Conservation (phyloP, 768 basidiomycete genomes). For the Suillus paluster region DNA sequence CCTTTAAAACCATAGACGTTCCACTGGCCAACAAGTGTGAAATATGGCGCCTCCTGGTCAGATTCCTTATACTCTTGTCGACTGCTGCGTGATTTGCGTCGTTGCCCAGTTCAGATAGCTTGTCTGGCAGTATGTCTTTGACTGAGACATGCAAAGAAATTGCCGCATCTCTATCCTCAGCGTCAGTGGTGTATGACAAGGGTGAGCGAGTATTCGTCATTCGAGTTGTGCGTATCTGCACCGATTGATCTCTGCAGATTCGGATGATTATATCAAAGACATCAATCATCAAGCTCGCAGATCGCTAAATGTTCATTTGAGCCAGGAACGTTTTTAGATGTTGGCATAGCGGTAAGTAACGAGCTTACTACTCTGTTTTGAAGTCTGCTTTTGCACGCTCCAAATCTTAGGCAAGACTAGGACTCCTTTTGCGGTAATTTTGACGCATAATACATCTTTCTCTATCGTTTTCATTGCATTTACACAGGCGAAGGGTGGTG, state of each 20-base stretch:
- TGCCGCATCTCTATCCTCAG: not conserved
- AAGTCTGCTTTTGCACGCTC: slow-evolving; percentile 9
- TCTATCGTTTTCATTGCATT: slow-evolving; percentile 27
- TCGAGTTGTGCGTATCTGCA: not conserved
- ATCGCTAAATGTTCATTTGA: not conserved
- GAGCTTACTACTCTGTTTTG: not conserved
- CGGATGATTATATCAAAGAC: not conserved
- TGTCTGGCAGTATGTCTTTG: not conserved
- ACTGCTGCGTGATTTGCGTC: not conserved
- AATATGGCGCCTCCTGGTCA: not conserved
- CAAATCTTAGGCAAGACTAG: slow-evolving; percentile 45
- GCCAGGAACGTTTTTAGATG: not conserved
- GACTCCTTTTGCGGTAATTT: slow-evolving; percentile 31
- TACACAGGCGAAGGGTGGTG: slow-evolving; percentile 59
- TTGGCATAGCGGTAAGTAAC: not conserved
- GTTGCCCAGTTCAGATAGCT: not conserved
- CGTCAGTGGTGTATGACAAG: not conserved
- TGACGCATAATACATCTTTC: not conserved
- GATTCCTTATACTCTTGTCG: not conserved
- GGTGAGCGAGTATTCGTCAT: not conserved
- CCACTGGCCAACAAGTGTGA: not conserved
- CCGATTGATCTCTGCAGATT: not conserved
- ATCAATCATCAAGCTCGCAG: not conserved
- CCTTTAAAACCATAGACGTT: not conserved
- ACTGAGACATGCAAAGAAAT: not conserved